A percentile compares a stretch with the other conserved stretches of the same genome.
Conservation (phyloP, 495 filamentous ascomycete genomes). For the Geopyxis carbonaria region DNA sequence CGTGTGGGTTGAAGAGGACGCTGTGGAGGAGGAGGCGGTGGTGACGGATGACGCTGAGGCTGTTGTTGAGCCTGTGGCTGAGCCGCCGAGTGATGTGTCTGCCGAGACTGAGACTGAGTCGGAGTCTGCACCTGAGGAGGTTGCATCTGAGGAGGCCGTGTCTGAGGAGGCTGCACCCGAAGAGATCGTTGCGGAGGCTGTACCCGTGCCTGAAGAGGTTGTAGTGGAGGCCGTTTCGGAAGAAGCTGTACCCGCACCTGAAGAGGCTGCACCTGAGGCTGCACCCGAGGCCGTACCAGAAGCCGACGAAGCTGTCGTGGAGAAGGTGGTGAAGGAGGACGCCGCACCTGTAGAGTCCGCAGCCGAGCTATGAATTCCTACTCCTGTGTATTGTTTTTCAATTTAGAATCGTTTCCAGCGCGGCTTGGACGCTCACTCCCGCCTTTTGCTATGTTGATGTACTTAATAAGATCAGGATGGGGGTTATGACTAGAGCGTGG, state of each 20-base stretch:
- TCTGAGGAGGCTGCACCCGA: neutral
- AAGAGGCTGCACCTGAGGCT: neutral
- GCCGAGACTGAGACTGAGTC: neutral
- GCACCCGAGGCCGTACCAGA: slow-evolving; percentile 1
- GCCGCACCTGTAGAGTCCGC: no score
- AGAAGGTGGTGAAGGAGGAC: no score
- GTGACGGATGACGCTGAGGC: slow-evolving; percentile 25
- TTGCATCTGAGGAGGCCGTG: neutral
- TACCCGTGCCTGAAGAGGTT: neutral
- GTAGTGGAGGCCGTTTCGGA: neutral
- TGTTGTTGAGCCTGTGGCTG: neutral
- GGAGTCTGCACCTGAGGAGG: neutral
- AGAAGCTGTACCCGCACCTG: neutral
- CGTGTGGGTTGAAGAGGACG: slow-evolving; percentile 27
- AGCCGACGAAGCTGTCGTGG: neutral
- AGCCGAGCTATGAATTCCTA: no score
- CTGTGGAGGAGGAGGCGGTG: slow-evolving; percentile 31
- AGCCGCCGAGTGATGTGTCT: neutral
- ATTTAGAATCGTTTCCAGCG: no score
- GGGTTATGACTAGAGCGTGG: no score
- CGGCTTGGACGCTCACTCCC: no score
- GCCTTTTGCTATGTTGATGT: no score
- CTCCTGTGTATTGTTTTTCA: no score
- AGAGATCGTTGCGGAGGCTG: neutral
- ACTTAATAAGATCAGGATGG: no score